These are phyloP conservation scores for Candida bentonensis DNA, from an alignment of 805 yeast genomes.

Conservation along the genomic window DNA sequence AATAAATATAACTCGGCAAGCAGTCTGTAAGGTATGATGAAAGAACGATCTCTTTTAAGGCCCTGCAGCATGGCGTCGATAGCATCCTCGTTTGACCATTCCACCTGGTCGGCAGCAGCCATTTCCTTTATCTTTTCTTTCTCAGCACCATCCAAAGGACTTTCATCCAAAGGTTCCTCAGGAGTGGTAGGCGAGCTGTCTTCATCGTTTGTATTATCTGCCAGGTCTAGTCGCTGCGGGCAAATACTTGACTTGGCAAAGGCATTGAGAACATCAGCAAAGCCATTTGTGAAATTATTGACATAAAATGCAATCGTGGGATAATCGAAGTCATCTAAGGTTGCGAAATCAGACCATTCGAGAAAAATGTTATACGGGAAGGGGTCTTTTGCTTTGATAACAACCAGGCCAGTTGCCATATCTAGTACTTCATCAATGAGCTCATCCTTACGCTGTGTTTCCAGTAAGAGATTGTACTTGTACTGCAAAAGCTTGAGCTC, in stretches of 20 bases:
- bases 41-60: background rate
- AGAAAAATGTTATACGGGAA: slow-evolving; percentile 62
- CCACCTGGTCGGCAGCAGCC: slow-evolving; percentile 2
- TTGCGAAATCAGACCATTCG: slow-evolving; percentile 54
- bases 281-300: slow-evolving; percentile 41
- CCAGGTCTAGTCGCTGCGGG: slow-evolving; percentile 19
- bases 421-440: slow-evolving; percentile 33
- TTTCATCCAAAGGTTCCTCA: slow-evolving; percentile 5
- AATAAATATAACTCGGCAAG: slow-evolving; percentile 46
- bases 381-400: slow-evolving; percentile 45
- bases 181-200: slow-evolving; percentile 14
- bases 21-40: slow-evolving; percentile 39
- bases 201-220: slow-evolving; percentile 13
- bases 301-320: slow-evolving; percentile 37
- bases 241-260: slow-evolving; percentile 56
- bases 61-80: slow-evolving; percentile 38
- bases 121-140: slow-evolving; percentile 4
- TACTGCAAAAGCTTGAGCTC: slow-evolving; percentile 52
- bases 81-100: slow-evolving; percentile 32
- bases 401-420: slow-evolving; percentile 57
- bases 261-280: slow-evolving; percentile 49
- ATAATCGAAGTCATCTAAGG: slow-evolving; percentile 36
- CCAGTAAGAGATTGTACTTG: slow-evolving; percentile 38
- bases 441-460: slow-evolving; percentile 27
- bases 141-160: slow-evolving; percentile 15